phyloP scores from a whole-genome alignment of 169 alveolate species.

The Pseudocohnilembus persalinus region DNA sequence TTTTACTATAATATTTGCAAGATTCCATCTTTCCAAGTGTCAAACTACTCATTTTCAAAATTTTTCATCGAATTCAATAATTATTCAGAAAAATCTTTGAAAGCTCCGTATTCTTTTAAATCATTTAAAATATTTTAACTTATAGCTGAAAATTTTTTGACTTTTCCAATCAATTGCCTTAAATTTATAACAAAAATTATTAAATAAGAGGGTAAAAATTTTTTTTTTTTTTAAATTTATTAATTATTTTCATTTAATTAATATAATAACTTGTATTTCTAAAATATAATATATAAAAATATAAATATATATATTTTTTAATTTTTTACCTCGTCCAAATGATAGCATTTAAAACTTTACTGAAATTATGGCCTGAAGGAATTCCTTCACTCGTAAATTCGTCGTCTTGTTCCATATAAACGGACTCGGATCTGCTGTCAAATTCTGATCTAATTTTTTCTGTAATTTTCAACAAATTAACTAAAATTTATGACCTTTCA shows the following conservation, averaged over 20 bases:
- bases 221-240: no score
- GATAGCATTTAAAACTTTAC: slow-evolving; percentile 53
- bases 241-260: no score
- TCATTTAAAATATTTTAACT: slow-evolving; percentile 72
- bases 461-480: slow-evolving; percentile 43
- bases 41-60: slow-evolving; percentile 57
- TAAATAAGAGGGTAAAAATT: no score
- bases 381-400: slow-evolving; percentile 55
- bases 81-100: slow-evolving; percentile 55
- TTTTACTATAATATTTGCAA: slow-evolving; percentile 43
- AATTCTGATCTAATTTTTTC: slow-evolving; percentile 55
- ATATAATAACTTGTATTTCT: no score
- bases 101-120: slow-evolving; percentile 47
- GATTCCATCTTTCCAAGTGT: slow-evolving; percentile 71
- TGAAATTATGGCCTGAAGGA: slow-evolving; percentile 56
- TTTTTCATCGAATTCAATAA: slow-evolving; percentile 58
- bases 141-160: slow-evolving; percentile 55
- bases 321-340: slow-evolving; percentile 72
- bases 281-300: not conserved
- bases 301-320: not conserved
- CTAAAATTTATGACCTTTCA: slow-evolving; percentile 74
- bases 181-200: no score
- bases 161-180: slow-evolving; percentile 49
- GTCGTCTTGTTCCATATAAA: slow-evolving; percentile 16
- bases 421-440: slow-evolving; percentile 60